Conservation (phyloP, 164 flowering plant species). For the Kalanchoe fedtschenkoi region DNA sequence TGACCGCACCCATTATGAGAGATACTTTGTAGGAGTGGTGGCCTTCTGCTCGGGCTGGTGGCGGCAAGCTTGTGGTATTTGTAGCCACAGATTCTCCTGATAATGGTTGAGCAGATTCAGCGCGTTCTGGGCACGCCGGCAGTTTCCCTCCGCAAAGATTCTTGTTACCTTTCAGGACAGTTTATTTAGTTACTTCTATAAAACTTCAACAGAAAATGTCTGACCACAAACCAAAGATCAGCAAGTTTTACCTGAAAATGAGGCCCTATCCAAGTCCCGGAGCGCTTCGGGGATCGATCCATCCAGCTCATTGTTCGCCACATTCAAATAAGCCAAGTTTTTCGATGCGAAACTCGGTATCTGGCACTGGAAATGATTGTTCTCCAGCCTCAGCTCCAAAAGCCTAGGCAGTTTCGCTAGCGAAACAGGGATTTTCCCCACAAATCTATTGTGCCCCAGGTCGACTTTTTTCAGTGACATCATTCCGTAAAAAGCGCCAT, state of each 20-base stretch:
- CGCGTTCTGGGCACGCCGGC: neutral
- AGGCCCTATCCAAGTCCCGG: constrained; percentile 9
- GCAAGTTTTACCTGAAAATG: constrained; percentile 24
- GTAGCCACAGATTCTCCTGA: neutral
- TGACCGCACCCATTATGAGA: neutral
- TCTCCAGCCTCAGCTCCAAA: constrained; percentile 30
- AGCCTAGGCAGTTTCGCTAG: constrained; percentile 22
- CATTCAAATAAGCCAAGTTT: constrained; percentile 13
- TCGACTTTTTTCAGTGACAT: constrained; percentile 28
- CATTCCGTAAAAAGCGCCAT: constrained; percentile 25
- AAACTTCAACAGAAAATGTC: too few relatives aligned
- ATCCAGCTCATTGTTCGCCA: constrained; percentile 27
- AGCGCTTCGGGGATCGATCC: constrained; percentile 36
- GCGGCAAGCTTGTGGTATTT: neutral
- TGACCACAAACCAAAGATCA: neutral
- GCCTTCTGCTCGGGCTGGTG: neutral
- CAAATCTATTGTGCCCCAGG: constrained; percentile 26
- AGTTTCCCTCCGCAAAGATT: constrained; percentile 1
- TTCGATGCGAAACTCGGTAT: constrained; percentile 27
- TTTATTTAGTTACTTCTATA: neutral
- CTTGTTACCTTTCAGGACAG: neutral
- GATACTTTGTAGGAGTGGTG: neutral
- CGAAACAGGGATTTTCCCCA: constrained; percentile 33
- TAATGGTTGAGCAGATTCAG: neutral
- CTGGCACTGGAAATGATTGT: constrained; percentile 32